A percentile compares a stretch with the other conserved stretches of the same genome.
phyloP scores from a whole-genome alignment of 768 basidiomycete species.

The Xerocomus spinulosus region DNA sequence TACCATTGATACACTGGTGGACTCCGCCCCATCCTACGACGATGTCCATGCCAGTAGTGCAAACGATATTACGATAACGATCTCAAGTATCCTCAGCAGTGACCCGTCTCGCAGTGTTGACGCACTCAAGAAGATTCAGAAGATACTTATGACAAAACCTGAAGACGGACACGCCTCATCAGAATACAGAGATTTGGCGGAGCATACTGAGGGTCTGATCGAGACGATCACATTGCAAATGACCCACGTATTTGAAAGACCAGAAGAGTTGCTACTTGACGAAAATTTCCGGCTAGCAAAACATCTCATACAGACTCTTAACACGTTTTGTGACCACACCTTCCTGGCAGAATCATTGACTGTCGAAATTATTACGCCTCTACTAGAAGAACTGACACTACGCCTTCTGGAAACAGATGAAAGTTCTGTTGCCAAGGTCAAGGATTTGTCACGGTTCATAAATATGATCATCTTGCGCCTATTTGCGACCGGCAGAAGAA shows the following conservation, averaged over 20 bases:
- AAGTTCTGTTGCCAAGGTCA: slow-evolving; percentile 73
- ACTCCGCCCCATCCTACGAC: slow-evolving; percentile 24
- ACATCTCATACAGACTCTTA: slow-evolving; percentile 94
- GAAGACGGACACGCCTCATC: slow-evolving; percentile 65
- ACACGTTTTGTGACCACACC: slow-evolving; percentile 89
- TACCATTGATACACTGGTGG: slow-evolving; percentile 33
- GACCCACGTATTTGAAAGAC: slow-evolving; percentile 85
- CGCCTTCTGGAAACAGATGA: slow-evolving; percentile 94
- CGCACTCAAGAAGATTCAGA: slow-evolving; percentile 89
- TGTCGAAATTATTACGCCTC: slow-evolving; percentile 74
- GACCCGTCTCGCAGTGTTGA: slow-evolving; percentile 86
- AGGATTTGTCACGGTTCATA: slow-evolving; percentile 93
- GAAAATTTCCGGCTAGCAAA: slow-evolving; percentile 93
- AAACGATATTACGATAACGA: slow-evolving; percentile 73
- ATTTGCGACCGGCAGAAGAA: slow-evolving; percentile 85
- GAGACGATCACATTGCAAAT: slow-evolving; percentile 90
- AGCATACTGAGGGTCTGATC: slow-evolving; percentile 77
- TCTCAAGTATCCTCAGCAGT: slow-evolving; percentile 85
- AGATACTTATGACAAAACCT: slow-evolving; percentile 71
- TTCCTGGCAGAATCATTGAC: slow-evolving; percentile 85
- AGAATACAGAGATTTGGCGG: slow-evolving; percentile 72
- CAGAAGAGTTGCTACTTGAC: slow-evolving; percentile 64
- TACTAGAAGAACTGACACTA: slow-evolving; percentile 89
- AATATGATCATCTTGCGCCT: slow-evolving; percentile 96
- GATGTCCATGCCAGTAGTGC: slow-evolving; percentile 13